phyloP scores from a whole-genome alignment of 1,139 yeast genomes.

The Chernovozyma sophiae-reginae region DNA sequence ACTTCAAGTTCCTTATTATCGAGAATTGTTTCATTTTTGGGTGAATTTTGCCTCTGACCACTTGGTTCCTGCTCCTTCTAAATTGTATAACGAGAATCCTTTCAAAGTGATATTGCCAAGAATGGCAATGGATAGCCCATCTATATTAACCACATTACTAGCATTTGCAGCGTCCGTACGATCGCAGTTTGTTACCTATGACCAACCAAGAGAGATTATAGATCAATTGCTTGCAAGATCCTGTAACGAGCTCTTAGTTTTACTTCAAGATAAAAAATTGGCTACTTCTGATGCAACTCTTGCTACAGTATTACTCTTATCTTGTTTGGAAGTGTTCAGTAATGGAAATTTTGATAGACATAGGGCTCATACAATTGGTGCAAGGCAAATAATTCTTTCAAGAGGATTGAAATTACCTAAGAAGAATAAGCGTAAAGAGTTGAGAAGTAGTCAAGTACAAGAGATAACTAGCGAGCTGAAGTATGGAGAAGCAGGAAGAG shows the following conservation, averaged over 20 bases:
- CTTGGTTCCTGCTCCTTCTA: constrained; percentile 66
- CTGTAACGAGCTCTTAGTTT: constrained; percentile 50
- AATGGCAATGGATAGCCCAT: constrained; percentile 61
- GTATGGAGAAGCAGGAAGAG: not conserved
- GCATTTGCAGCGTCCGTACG: constrained; percentile 65
- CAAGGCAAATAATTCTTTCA: constrained; percentile 62
- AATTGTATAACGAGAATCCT: constrained; percentile 59
- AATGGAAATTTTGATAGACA: constrained; percentile 49
- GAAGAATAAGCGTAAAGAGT: not conserved
- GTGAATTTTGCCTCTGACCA: constrained; percentile 57
- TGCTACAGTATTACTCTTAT: constrained; percentile 57
- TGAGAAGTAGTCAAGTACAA: not conserved
- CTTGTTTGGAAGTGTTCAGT: constrained; percentile 59
- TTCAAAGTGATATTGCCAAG: constrained; percentile 62
- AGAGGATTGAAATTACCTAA: constrained; percentile 32
- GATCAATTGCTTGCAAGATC: constrained; percentile 53
- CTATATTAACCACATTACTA: constrained; percentile 55
- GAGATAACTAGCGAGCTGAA: not conserved
- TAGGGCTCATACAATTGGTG: constrained; percentile 66
- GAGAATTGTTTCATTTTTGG: constrained; percentile 61
- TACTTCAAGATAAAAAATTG: constrained; percentile 48
- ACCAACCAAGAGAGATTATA: constrained; percentile 41
- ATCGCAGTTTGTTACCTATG: constrained; percentile 26
- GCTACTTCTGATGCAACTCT: constrained; percentile 64
- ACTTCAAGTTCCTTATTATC: constrained; percentile 54